Conservation (phyloP, 768 basidiomycete species). For the Amanita exitialis region DNA sequence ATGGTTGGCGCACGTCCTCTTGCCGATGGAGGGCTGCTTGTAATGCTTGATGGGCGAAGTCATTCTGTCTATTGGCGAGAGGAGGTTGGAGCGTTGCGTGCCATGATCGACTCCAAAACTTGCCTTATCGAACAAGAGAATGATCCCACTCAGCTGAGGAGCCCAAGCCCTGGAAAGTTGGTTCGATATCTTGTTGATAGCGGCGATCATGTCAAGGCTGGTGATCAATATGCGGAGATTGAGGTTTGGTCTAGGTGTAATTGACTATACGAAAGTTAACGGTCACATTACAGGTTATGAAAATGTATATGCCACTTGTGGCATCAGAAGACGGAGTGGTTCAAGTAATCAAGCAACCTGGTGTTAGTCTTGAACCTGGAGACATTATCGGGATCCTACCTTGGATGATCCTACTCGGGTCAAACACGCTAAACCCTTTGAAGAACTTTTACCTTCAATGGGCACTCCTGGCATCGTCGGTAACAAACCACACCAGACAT, state of each 20-base stretch:
- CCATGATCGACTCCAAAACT: constrained; percentile 97
- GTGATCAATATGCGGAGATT: constrained; percentile 96
- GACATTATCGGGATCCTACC: constrained; percentile 93
- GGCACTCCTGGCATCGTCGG: constrained; percentile 81
- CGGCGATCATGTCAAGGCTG: constrained; percentile 94
- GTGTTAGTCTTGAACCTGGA: constrained; percentile 92
- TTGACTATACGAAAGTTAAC: neutral
- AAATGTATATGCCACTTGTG: constrained; percentile 99
- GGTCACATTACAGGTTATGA: constrained; percentile 62
- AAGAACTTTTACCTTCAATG: constrained; percentile 83
- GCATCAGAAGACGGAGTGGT: constrained; percentile 91
- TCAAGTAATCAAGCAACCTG: constrained; percentile 96
- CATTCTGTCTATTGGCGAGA: constrained; percentile 98
- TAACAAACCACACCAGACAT: constrained; percentile 83
- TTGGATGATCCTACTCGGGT: constrained; percentile 94
- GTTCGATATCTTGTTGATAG: constrained; percentile 92
- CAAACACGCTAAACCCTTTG: constrained; percentile 97
- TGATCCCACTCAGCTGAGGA: constrained; percentile 93
- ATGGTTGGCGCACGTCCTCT: constrained; percentile 87
- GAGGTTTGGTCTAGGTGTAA: constrained; percentile 45
- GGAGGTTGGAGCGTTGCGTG: constrained; percentile 86
- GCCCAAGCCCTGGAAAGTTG: constrained; percentile 94
- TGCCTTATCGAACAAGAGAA: constrained; percentile 99
- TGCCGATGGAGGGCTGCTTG: constrained; percentile 90
- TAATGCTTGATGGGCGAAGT: constrained; percentile 86